Evolutionary conservation across 257 asterid genomes (phyloP), one percentile per base, ranked within the genome.

Genomic region (Gentiana straminea): DNA sequence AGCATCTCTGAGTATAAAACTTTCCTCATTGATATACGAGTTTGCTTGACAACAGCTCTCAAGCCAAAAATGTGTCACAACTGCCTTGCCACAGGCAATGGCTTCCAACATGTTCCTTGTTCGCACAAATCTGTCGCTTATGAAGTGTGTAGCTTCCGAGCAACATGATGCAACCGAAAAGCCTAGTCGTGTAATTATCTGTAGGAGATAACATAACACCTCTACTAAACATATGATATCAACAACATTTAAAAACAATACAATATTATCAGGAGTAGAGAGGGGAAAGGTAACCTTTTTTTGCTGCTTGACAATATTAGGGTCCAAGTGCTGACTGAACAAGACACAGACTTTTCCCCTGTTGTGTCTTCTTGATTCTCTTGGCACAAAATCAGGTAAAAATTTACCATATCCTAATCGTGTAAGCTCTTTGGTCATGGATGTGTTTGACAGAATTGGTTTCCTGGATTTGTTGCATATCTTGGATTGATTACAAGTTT

Each of bases 61-160:
- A 46, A 87, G 87, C 96, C 94, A 84, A 55, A 70, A 77, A 76
- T 71, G 86, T 41, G 93, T 84, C 63, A 87, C 87, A 67, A 82
- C 85, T 51, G 76, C 93, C 73, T 71, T 84, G 38, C 93, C 94
- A 52, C 65, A 70, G 49, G 90, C 89, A 66, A 82, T 82, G 69
- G 93, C 80, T 77, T 80, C 90, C 77, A 84, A 63, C 94, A 87
- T 78, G 70, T 87, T 84, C 78, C 51, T 82, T 45, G 90, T 87
- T 64, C 96, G 77, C 49, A 70, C 66, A 77, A 84, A 87, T 69
- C 71, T 73, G 71, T 80, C 84, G 9, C 94, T 68, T 64, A 87
- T 73, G 52, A 84, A 87, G 70, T 87, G 96, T 39, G 96, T 82
- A 64, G 94, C 94, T 49, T 70, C 86, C 2, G 78, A 70, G 74